Evolutionary conservation across 2,329 filamentous ascomycete species (phyloP), one percentile per base, ranked within the genome.

Genomic region (Chrysosporium keratinophilum): DNA sequence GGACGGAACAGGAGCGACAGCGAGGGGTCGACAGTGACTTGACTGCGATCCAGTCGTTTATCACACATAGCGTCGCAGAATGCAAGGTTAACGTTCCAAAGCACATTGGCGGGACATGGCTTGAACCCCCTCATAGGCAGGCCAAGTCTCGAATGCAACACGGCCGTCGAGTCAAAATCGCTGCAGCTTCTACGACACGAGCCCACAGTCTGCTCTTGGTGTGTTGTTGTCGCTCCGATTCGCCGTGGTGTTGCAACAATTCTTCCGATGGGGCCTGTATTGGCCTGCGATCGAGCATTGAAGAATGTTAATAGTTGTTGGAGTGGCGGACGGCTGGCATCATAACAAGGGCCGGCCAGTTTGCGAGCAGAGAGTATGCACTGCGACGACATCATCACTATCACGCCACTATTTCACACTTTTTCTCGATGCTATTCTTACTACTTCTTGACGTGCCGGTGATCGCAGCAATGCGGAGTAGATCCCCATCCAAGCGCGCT

Each of bases 121-220:
- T 7, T 28, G 49, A 20, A 23, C 3, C 48, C 49, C 40, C 49
- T 51, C 39, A 51, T 37, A 41, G 49, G 49, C 40, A 42, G 40
- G 49, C 49, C 49, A 51, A 51, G 49, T 51, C 49, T 51, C 49
- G 44, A 51, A 51, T 51, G 49, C 49, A 51, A 51, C 49, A 51
- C 49, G 40, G 40, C 49, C 49, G 33, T 43, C 49, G 49, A 51
- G 40, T 51, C 49, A 51, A 40, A 51, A 35, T 51, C 39, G 40
- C 49, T n/a, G 31, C 17, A 6, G 15, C 9, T 40, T 19, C 7
- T 15, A 51, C 39, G 17, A 15, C 11, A 20, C 3, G 39, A 50
- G 37, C 42, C 48, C 48, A 50, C 48, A 42, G n/a, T 4, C 12
- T 50, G 37, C 23, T 15, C 19, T 43, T 20, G 28, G 2, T 33